phyloP scores from a whole-genome alignment of 2,329 filamentous ascomycete genomes.

The Laburnicola sp. region DNA sequence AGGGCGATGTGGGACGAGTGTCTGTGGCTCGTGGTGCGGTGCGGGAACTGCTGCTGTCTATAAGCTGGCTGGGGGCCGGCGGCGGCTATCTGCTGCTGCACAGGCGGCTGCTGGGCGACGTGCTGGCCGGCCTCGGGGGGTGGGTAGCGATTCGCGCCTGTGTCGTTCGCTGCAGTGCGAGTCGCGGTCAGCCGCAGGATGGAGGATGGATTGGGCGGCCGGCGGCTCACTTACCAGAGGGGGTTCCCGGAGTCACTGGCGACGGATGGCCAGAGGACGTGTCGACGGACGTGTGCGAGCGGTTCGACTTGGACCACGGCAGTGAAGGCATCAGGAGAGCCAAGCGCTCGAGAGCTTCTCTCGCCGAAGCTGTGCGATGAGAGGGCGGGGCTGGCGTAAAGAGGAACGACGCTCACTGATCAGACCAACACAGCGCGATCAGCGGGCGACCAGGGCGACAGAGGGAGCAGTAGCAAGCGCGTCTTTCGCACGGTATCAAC shows the following conservation, averaged over 20 bases:
- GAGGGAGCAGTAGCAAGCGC: slow-evolving; percentile 22
- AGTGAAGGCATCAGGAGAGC: slow-evolving; percentile 43
- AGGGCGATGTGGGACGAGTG: slow-evolving; percentile 38
- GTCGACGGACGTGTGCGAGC: slow-evolving; percentile 45
- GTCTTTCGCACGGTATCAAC: slow-evolving; percentile 24
- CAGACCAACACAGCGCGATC: slow-evolving; percentile 33
- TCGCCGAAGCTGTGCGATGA: slow-evolving; percentile 13
- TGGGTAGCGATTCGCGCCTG: slow-evolving; percentile 30
- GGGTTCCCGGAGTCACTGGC: slow-evolving; percentile 38
- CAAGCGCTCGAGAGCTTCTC: slow-evolving; percentile 22
- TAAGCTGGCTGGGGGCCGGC: slow-evolving; percentile 14
- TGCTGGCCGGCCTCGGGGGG: slow-evolving; percentile 28
- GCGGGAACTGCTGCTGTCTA: slow-evolving; percentile 26
- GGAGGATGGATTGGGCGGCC: slow-evolving; percentile 28
- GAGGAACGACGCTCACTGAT: slow-evolving; percentile 32
- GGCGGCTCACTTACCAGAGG: slow-evolving; percentile 32
- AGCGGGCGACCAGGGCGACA: slow-evolving; percentile 20
- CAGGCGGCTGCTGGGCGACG: slow-evolving; percentile 23
- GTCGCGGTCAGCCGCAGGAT: slow-evolving; percentile 39
- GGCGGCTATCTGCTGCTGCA: slow-evolving; percentile 19
- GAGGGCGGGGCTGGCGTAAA: slow-evolving; percentile 21
- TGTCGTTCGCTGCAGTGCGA: slow-evolving; percentile 40
- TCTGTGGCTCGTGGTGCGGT: slow-evolving; percentile 35
- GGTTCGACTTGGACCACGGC: slow-evolving; percentile 45
- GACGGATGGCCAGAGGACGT: slow-evolving; percentile 39